Base-by-base conservation (phyloP, 306 rosid genomes). In the Medicago lupulina region DNA sequence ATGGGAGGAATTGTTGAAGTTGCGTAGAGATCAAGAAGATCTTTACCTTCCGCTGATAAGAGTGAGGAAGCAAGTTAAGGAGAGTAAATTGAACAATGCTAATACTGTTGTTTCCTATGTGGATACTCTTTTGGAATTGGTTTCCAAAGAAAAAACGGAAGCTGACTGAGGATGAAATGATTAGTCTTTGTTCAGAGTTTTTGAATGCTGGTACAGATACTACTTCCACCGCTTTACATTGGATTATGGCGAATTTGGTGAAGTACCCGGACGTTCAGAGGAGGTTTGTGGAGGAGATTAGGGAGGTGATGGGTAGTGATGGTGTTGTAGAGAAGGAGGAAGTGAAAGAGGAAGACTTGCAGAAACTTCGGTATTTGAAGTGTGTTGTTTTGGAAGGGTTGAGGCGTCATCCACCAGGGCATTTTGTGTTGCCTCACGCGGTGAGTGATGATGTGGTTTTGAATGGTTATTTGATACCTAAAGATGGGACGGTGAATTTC, bases 231-330 rank as follows among this genome's bases (percentile, higher is more conserved):
- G 69, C 87, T 2, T 23, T 86, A 80, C 63, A 86, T 47, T 86
- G 89, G 89, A 79, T 86, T 5, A 40, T 86, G 87, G 87, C 86
- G 4, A 86, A 83, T 75, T 14, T 86, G 82, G 89, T 83, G 57
- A 83, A 83, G 74, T 31, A 86, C 50, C 82, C 73, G 5, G 55
- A 81, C 0, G 51, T 81, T 38, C 88, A 78, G n/a, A 43, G 76
- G 53, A 74, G 46, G 76, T 5, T 85, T 8, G 36, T 74, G 17
- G 39, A 41, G 15, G 88, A 85, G 41, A 85, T 81, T 15, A 54
- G 15, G 6, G 16, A 19, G 4, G 40, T 58, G 14, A 6, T 63
- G 15, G 6, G 16, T n/a, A 3, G 40, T 58, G 14, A 6, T 63
- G 14, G 71, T 39, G 1, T 0, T 14, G 43, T 41, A 60, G 10